phyloP scores from a whole-genome alignment of 768 basidiomycete genomes.

The Leccinellum rugosiceps region DNA sequence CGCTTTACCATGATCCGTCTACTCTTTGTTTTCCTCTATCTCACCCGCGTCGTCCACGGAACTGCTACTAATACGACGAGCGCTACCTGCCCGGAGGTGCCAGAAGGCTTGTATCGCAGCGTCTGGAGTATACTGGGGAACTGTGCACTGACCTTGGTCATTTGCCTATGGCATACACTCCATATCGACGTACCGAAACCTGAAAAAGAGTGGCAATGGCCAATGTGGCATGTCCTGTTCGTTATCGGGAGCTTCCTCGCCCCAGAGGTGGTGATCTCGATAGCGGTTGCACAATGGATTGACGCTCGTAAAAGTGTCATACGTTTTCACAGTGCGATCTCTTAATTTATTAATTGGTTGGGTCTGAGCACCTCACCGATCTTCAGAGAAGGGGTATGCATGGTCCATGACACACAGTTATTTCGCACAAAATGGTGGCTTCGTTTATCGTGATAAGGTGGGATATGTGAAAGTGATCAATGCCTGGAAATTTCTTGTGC shows the following conservation, averaged over 20 bases:
- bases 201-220: neutral
- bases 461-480: neutral
- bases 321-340: neutral
- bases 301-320: neutral
- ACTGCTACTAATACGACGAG: too few species aligned
- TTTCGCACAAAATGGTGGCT: neutral
- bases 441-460: neutral
- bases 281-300: neutral
- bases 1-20: too few species aligned
- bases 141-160: neutral
- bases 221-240: too few species aligned
- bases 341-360: neutral
- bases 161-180: neutral
- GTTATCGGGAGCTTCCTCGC: neutral
- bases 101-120: neutral
- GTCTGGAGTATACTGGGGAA: neutral
- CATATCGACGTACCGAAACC: neutral
- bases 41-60: too few species aligned
- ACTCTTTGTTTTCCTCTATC: too few species aligned
- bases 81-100: too few species aligned
- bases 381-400: neutral
- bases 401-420: neutral
- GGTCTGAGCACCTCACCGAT: neutral
- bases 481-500: neutral
- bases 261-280: neutral